Evolutionary conservation across 768 basidiomycete genomes (phyloP), one percentile per base, ranked within the genome.

Genomic region (Rhodotorula taiwanensis): DNA sequence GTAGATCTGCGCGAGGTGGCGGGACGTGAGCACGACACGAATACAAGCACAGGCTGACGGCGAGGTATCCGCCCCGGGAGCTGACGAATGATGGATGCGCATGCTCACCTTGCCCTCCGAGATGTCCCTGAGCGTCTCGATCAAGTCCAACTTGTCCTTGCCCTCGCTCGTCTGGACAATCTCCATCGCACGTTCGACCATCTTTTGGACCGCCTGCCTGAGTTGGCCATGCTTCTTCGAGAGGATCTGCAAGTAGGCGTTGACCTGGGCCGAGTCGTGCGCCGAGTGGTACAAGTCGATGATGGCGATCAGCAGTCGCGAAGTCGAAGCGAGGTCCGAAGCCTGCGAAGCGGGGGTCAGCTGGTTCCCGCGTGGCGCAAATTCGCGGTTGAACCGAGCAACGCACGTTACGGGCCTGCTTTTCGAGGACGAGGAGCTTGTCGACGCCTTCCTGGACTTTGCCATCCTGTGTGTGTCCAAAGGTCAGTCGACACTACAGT

Each of bases 171-270:
- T 84, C 18, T 86, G 84, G 51, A 97, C 77, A 86, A 88, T 97
- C 6, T 77, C 78, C 78, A 93, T 87, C 5, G 83, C 81, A 64
- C 83, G 83, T 72, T 98, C 93, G 15, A 98, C 92, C 73, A 99
- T 86, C n/a, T 84, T 82, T 72, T 92, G 88, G 18, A 93, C 84
- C 2, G 85, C 87, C 53, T 82, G 87, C 75, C 97, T 93, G 68
- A 98, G 80, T 74, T 99, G 95, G 1, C 95, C 94, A 76, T 98
- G 95, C 73, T 97, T 98, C 81, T 95, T 97, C 77, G 86, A 86
- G 70, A 95, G 77, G 23, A 83, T 52, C 39, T 79, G 80, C 62
- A 89, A 80, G 65, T 81, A 84, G 16, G 64, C 54, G 47, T 75
- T 75, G 39, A 79, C 69, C 44, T 76, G 74, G 8, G 62, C 44